Evolutionary conservation across 1,284 basidiomycete species (phyloP).

Genomic region (Ceratobasidium sp.): DNA sequence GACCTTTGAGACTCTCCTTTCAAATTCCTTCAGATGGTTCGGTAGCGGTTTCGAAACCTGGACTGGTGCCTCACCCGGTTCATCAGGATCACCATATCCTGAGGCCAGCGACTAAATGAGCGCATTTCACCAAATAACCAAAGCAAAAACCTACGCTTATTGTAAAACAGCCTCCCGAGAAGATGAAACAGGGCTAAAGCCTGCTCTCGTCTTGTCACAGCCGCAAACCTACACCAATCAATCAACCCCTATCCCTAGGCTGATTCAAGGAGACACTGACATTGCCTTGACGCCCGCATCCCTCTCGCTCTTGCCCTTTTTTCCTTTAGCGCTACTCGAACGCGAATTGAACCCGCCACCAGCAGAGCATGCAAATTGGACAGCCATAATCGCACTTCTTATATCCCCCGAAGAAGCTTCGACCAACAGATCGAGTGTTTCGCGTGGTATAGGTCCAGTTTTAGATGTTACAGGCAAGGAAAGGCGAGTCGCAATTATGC

Average conservation of each 20-base stretch:
- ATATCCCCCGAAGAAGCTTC: slow-evolving; percentile 89
- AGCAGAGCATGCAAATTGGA: too few relatives aligned
- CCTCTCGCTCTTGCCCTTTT: slow-evolving; percentile 48
- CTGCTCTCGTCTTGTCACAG: slow-evolving; percentile 82
- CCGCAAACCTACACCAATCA: slow-evolving; percentile 59
- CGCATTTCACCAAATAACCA: background rate
- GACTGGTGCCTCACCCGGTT: slow-evolving; percentile 57
- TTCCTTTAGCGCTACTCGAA: too few relatives aligned
- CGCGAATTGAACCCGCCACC: too few relatives aligned
- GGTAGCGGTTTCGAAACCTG: slow-evolving; percentile 63
- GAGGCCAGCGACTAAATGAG: slow-evolving; percentile 1
- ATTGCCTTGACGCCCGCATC: slow-evolving; percentile 32
- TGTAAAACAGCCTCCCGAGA: slow-evolving; percentile 92
- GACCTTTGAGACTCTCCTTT: slow-evolving; percentile 76
- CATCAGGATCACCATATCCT: slow-evolving; percentile 75
- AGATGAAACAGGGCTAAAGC: slow-evolving; percentile 91
- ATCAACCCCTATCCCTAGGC: slow-evolving; percentile 43
- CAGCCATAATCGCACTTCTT: slow-evolving; percentile 87
- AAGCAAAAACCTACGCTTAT: slow-evolving; percentile 73
- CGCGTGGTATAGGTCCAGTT: slow-evolving; percentile 61
- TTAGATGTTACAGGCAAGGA: slow-evolving; percentile 44
- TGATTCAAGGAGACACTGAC: slow-evolving; percentile 49
- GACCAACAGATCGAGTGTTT: slow-evolving; percentile 73
- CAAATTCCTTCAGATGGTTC: slow-evolving; percentile 62
- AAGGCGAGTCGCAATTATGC: slow-evolving; percentile 64